A percentile compares a stretch with the other conserved stretches of the same genome.
phyloP scores from a whole-genome alignment of 352 stramenopile genomes.

The Globisporangium cederbergense region DNA sequence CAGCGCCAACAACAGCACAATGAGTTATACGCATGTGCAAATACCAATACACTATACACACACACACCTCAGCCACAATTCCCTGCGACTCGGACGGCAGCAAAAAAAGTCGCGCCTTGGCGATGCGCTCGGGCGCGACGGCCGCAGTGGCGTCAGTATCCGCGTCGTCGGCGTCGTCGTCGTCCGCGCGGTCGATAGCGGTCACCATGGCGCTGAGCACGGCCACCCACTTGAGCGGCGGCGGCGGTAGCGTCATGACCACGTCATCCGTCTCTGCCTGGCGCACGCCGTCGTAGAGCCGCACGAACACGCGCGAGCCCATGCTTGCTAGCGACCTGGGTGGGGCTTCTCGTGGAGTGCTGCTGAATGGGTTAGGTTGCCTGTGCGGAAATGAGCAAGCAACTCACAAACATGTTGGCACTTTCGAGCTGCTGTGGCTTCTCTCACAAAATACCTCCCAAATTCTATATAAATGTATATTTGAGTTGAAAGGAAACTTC shows the following conservation, averaged over 20 bases:
- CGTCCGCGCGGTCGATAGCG: conserved; percentile 47
- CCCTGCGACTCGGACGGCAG: conserved; percentile 50
- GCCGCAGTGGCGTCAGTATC: conserved; percentile 6
- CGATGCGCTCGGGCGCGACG: conserved; percentile 18
- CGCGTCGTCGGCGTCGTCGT: conserved; percentile 38
- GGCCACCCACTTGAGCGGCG: conserved; percentile 65
- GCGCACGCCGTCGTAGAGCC: conserved; percentile 56
- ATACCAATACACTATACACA: conserved; percentile 15
- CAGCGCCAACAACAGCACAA: not conserved
- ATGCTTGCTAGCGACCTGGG: conserved; percentile 19
- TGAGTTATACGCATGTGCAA: not conserved
- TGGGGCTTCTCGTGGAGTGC: not conserved
- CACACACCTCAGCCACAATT: conserved; percentile 45
- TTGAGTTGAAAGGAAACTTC: too few relatives aligned
- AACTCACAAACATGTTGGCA: too few relatives aligned
- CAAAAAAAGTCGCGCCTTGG: conserved; percentile 60
- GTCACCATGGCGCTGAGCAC: conserved; percentile 62
- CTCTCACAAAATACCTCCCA: not conserved
- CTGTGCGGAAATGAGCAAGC: not conserved
- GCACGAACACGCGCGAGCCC: conserved; percentile 67
- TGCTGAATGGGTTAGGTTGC: not conserved
- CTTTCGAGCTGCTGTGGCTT: too few relatives aligned
- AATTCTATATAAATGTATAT: too few relatives aligned
- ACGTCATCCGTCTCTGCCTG: conserved; percentile 58
- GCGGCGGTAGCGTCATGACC: conserved; percentile 59